phyloP scores from a whole-genome alignment of 805 yeast species.

The Candida ficus region DNA sequence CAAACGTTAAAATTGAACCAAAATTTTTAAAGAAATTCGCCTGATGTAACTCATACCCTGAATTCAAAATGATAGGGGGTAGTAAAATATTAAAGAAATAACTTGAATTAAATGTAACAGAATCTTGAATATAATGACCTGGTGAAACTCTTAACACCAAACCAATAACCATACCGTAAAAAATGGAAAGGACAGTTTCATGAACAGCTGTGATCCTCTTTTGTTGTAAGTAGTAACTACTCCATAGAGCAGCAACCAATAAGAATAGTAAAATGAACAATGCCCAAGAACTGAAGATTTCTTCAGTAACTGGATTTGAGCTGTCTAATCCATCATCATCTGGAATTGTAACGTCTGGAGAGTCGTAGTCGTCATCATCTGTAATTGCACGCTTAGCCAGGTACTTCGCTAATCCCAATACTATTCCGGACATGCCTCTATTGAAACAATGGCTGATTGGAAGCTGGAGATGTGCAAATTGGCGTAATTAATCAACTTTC shows the following conservation, averaged over 20 bases:
- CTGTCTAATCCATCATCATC: conserved; percentile 52
- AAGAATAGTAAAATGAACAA: conserved; percentile 77
- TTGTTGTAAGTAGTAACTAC: conserved; percentile 88
- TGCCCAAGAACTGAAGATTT: conserved; percentile 97
- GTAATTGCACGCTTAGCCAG: conserved; percentile 23
- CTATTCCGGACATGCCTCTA: conserved; percentile 17
- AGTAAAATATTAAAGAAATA: conserved; percentile 90
- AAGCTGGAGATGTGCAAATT: no score
- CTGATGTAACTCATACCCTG: conserved; percentile 96
- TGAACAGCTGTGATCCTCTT: conserved; percentile 92
- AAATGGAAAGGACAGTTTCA: conserved; percentile 93
- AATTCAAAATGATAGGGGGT: conserved; percentile 94
- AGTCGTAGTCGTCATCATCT: conserved; percentile 21
- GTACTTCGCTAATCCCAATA: conserved; percentile 19
- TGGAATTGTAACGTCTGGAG: conserved; percentile 33
- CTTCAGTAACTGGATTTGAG: conserved; percentile 85
- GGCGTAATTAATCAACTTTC: no score
- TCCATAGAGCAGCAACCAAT: conserved; percentile 88
- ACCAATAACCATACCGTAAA: conserved; percentile 96
- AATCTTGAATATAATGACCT: conserved; percentile 95
- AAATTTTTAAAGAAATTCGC: conserved; percentile 91
- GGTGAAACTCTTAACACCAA: conserved; percentile 85
- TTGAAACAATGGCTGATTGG: no score
- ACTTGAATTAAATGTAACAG: conserved; percentile 90
- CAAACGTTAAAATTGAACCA: conserved; percentile 86